phyloP scores from a whole-genome alignment of 306 rosid species.

The Gynostemma pentaphyllum region DNA sequence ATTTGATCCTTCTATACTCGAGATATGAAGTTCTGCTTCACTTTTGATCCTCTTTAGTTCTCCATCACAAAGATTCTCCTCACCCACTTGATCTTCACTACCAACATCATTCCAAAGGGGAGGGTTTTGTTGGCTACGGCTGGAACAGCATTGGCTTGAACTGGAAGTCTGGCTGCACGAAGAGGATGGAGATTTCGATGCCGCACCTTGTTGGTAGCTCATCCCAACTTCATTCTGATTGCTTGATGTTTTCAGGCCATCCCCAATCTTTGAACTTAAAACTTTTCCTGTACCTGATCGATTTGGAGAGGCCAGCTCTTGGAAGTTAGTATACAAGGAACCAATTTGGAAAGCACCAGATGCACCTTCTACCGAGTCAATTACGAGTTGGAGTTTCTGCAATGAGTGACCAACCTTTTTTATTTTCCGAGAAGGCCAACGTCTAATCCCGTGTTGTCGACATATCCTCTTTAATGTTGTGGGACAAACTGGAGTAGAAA shows the following conservation, averaged over 20 bases:
- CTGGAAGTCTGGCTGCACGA: constrained; percentile 59
- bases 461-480: constrained; percentile 92
- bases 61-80: constrained; percentile 25
- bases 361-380: constrained; percentile 82
- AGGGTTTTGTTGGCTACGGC: constrained; percentile 34
- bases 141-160: constrained; percentile 77
- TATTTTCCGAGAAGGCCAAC: constrained; percentile 96
- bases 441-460: constrained; percentile 88
- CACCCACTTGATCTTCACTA: constrained; percentile 25
- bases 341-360: constrained; percentile 77
- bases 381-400: constrained; percentile 78
- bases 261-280: constrained; percentile 43
- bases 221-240: constrained; percentile 28
- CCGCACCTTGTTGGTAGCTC: constrained; percentile 30
- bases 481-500: constrained; percentile 57
- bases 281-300: constrained; percentile 33
- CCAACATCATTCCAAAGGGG: constrained; percentile 16
- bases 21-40: constrained; percentile 47
- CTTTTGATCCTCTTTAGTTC: constrained; percentile 56
- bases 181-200: constrained; percentile 57
- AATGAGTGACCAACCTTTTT: constrained; percentile 97
- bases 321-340: constrained; percentile 70
- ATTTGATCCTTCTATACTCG: constrained; percentile 21
- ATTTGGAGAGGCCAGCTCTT: constrained; percentile 65
- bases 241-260: constrained; percentile 27